phyloP scores from a whole-genome alignment of 2,329 filamentous ascomycete genomes.

The Apiospora koreana region DNA sequence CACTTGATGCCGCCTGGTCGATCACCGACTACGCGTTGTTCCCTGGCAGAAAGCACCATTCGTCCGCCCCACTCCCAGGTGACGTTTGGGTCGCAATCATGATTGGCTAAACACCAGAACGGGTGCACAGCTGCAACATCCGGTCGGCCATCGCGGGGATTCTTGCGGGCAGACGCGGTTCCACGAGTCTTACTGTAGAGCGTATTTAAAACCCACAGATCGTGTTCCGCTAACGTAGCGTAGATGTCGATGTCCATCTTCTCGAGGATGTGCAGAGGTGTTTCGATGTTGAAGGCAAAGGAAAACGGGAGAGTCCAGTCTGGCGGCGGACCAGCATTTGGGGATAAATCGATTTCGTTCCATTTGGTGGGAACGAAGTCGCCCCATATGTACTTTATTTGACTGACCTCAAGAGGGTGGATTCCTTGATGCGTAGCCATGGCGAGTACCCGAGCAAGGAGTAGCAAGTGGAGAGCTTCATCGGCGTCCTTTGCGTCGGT shows the following conservation, averaged over 20 bases:
- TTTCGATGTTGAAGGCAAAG: slow-evolving; percentile 73
- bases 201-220: slow-evolving; percentile 86
- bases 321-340: slow-evolving; percentile 57
- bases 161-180: slow-evolving; percentile 85
- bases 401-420: slow-evolving; percentile 64
- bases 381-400: slow-evolving; percentile 70
- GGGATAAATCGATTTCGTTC: slow-evolving; percentile 56
- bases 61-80: slow-evolving; percentile 88
- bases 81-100: slow-evolving; percentile 94
- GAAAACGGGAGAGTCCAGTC: slow-evolving; percentile 75
- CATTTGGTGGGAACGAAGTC: slow-evolving; percentile 58
- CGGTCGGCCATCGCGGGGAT: slow-evolving; percentile 73
- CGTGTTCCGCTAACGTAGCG: slow-evolving; percentile 56
- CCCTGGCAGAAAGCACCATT: slow-evolving; percentile 69
- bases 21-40: slow-evolving; percentile 55
- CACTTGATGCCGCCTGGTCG: slow-evolving; percentile 64
- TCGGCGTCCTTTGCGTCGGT: slow-evolving; percentile 60
- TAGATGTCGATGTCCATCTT: slow-evolving; percentile 85
- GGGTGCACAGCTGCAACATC: slow-evolving; percentile 94
- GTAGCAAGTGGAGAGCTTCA: slow-evolving; percentile 62
- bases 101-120: slow-evolving; percentile 94
- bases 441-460: slow-evolving; percentile 64
- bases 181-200: slow-evolving; percentile 91
- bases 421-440: slow-evolving; percentile 61
- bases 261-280: slow-evolving; percentile 75